Percentiles rank a stretch among this genome's conserved stretches.
Conservation (phyloP, 768 basidiomycete species). For the Pulveroboletus sp. region DNA sequence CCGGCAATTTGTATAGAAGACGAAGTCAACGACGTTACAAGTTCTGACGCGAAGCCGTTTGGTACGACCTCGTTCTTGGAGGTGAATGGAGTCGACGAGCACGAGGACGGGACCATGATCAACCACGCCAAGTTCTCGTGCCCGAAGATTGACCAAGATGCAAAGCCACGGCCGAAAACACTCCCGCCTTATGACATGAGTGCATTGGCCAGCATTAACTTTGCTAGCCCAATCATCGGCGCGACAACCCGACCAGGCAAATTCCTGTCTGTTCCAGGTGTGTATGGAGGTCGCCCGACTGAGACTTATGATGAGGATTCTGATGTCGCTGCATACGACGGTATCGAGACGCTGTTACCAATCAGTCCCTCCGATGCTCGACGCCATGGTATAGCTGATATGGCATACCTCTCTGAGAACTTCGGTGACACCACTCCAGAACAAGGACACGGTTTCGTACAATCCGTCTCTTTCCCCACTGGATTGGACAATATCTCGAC, state of each 20-base stretch:
- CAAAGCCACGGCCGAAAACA: neutral
- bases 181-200: constrained; percentile 16
- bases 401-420: neutral
- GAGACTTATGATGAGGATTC: neutral
- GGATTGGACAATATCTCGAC: neutral
- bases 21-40: constrained; percentile 8
- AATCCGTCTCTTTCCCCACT: neutral
- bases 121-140: no score
- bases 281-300: neutral
- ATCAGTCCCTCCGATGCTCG: neutral
- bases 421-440: neutral
- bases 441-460: neutral
- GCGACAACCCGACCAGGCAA: constrained; percentile 2
- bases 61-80: constrained; percentile 15
- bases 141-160: neutral
- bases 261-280: constrained; percentile 13
- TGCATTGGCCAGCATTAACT: neutral
- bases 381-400: constrained; percentile 7
- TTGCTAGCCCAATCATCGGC: constrained; percentile 15
- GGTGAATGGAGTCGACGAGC: constrained; percentile 5
- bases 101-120: neutral
- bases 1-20: constrained; percentile 21
- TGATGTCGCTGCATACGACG: neutral
- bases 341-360: neutral
- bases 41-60: neutral